Evolutionary conservation across 2,329 filamentous ascomycete species (phyloP), one percentile per base, ranked within the genome.

Genomic region (Hyphodiscus sp.): DNA sequence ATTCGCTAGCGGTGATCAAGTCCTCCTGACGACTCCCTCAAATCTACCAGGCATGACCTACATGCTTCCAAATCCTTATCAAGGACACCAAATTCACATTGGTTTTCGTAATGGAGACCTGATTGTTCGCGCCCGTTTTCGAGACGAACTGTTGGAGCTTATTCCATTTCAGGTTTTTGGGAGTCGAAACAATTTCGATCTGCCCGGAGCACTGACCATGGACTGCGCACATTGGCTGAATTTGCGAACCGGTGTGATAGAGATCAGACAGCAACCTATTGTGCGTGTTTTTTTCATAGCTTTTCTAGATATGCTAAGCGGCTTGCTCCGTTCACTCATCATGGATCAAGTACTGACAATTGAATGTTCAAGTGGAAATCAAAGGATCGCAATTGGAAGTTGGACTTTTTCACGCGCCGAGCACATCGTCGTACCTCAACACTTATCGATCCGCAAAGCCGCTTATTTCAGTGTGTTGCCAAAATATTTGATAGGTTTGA

Each of bases 161-260:
- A 41, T 0, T 19, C 47, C 1, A 52, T 13, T 1, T 11, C 20
- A 61, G 0, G 20, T 67, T 0, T 74, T 76, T 29, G 57, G 45
- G 1, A 53, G 58, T 0, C 7, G 19, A 0, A 16, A 46, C 1
- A 56, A 19, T 2, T 73, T 68, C 38, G 81, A 83, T 57, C 65
- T 86, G 0, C 84, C 83, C 0, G 58, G 58, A 0, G 63, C 71
- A 0, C 68, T 87, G 0, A 56, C 83, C 0, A 65, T 77, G 0
- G 67, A 74, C 7, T 85, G 78, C 48, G 70, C 78, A 2, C 62
- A 87, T 56, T 87, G 82, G 81, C 68, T 86, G 3, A 70, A 86
- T 43, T 13, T 83, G 0, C 47, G 55, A 1, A 68, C 67, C 1
- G 69, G 70, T 2, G 49, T 67, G 1, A 48, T 87, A 0, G 77